Evolutionary conservation across 495 filamentous ascomycete species (phyloP), one percentile per base, ranked within the genome.

Genomic region (Xanthoparmelia taractica): DNA sequence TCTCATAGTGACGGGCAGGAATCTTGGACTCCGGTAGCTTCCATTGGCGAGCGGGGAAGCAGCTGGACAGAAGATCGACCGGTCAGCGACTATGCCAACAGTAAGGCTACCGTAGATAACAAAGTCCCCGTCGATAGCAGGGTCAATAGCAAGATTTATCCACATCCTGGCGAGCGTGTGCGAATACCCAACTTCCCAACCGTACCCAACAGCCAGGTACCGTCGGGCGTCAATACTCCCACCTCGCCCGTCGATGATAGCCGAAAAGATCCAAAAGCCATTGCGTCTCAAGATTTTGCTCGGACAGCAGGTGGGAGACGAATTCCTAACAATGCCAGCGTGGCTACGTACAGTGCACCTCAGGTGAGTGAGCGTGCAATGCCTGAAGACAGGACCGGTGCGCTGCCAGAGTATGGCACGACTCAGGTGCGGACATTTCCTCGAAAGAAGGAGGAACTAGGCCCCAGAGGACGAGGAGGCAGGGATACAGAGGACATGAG

Each of bases 401-500:
- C 33, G 12, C 33, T 62, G 34, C 61, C 66, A 37, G 58, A 61
- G n/a, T 52, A 63, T 29, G 61, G 61, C 41, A 8, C 61, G 23
- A 37, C 50, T 29, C 61, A 63, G 58, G 61, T 59, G 40, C 55
- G 61, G 15, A 48, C 55, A 13, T 63, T 63, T 27, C 61, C 61
- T 31, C 58, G 66, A 33, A 62, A 56, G 23, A 64, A 41, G 27
- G 66, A 68, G 18, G 62, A 64, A 33, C 25, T 60, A 27, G 64
- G 59, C 20, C 52, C 63, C 17, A 58, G 69, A 67, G 69, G 62
- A 34, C 50, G 65, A 59, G 57, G 64, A 36, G 60, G 65, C 12
- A 61, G 55, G 23, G 59, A 70, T 29, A 68, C 65, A 10, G 70
- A 72, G 31, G 88, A 91, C 72, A 87, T 91, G 84, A 89, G 87